These are phyloP conservation scores for Amoeboaphelidium protococcarum DNA, from an alignment of 371 early-diverging fungal genomes.

Conservation along the genomic window DNA sequence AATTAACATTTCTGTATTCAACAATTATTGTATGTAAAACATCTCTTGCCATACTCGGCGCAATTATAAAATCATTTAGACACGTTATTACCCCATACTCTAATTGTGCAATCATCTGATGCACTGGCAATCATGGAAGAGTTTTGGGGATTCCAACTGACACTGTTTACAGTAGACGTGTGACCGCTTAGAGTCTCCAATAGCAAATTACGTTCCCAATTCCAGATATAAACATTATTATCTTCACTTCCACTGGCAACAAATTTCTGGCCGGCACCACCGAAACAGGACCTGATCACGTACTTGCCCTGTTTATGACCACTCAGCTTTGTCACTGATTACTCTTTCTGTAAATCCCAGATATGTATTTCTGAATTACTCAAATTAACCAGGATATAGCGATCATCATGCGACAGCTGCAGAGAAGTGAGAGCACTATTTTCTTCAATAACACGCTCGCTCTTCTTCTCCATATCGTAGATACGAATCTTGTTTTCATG, in stretches of 20 bases:
- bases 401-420: slow-evolving; percentile 34
- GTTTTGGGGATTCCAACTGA: slow-evolving; percentile 43
- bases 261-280: slow-evolving; percentile 51
- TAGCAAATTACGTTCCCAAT: slow-evolving; percentile 38
- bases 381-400: slow-evolving; percentile 42
- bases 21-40: neutral
- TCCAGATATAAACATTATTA: slow-evolving; percentile 62
- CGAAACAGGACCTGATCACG: slow-evolving; percentile 77
- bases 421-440: slow-evolving; percentile 44
- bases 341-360: slow-evolving; percentile 48
- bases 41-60: neutral
- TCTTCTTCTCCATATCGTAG: slow-evolving; percentile 29
- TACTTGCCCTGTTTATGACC: slow-evolving; percentile 63
- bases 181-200: slow-evolving; percentile 58
- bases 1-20: no score
- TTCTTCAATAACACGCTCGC: slow-evolving; percentile 32
- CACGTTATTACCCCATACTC: slow-evolving; percentile 40
- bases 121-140: slow-evolving; percentile 59
- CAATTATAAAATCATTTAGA: no score
- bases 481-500: slow-evolving; percentile 37
- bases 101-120: slow-evolving; percentile 71
- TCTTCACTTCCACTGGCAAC: slow-evolving; percentile 77
- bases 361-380: slow-evolving; percentile 37
- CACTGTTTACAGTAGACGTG: slow-evolving; percentile 48
- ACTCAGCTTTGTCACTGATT: slow-evolving; percentile 34